These are phyloP conservation scores for Starmerella davenportii DNA, from an alignment of 805 yeast genomes.

Conservation along the genomic window DNA sequence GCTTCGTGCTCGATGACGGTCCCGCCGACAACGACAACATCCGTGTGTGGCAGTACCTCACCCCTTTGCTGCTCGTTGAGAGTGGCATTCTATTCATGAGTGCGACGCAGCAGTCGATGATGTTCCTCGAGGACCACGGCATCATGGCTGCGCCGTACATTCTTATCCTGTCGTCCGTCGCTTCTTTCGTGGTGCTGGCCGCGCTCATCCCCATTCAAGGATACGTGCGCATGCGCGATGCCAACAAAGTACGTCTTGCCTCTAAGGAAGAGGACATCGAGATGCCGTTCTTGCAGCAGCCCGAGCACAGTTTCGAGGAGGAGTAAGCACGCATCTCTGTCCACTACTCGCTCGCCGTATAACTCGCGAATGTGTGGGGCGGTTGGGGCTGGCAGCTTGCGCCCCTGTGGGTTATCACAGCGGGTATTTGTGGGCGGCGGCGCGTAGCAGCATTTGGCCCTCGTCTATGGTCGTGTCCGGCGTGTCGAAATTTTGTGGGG, in stretches of 20 bases:
- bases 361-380: too few relatives aligned
- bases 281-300: constrained; percentile 17
- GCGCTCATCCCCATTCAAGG: constrained; percentile 39
- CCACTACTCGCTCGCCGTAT: too few relatives aligned
- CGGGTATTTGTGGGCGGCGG: too few relatives aligned
- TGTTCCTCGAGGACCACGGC: constrained; percentile 48
- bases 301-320: constrained; percentile 1
- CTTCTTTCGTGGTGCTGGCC: constrained; percentile 55
- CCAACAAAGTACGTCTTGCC: constrained; percentile 2
- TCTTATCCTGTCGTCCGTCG: constrained; percentile 50
- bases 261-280: constrained; percentile 18
- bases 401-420: too few relatives aligned
- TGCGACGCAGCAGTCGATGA: constrained; percentile 79
- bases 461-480: too few relatives aligned
- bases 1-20: constrained; percentile 50
- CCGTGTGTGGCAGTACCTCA: constrained; percentile 63
- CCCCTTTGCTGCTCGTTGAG: constrained; percentile 62
- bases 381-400: too few relatives aligned
- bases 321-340: too few relatives aligned
- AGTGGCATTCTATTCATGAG: constrained; percentile 77
- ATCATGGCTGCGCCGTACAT: constrained; percentile 78
- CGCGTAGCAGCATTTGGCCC: too few relatives aligned
- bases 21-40: constrained; percentile 29
- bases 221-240: constrained; percentile 29
- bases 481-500: too few relatives aligned